Base-by-base conservation (phyloP, 2,329 filamentous ascomycete genomes). In the Monosporascus sp. region DNA sequence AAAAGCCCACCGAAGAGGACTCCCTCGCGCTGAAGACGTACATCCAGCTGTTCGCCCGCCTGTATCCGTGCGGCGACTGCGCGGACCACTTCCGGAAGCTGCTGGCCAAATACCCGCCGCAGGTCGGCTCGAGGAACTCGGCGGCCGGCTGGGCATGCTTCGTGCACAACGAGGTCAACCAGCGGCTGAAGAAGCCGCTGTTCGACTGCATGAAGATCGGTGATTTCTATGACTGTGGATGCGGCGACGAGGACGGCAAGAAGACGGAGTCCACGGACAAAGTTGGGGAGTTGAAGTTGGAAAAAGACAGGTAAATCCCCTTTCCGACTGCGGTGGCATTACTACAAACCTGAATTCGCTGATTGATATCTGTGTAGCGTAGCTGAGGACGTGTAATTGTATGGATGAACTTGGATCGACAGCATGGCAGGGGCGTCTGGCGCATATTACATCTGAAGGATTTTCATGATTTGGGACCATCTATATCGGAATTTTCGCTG, bases 161-260 rank as follows among this genome's bases (percentile, higher is more conserved):
- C 65, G 78, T 83, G 24, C 85, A 88, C 63, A 88, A 88, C 61
- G 70, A 81, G 59, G 84, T 88, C 53, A 88, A 88, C 64, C 76
- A 80, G 70, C 73, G 83, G 52, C 70, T 88, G 35, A 71, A 80
- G 62, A 87, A 88, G 69, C 71, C 75, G 4, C 55, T 76, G 14
- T 88, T 87, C 60, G 82, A 88, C 68, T 88, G 85, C 62, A 80
- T 75, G 53, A 81, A 83, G 31, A 84, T 88, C 63, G 84, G 84
- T 17, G 84, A 88, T 62, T 85, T 85, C 65, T 88, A 88, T 68
- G 84, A 88, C 65, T 88, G 85, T 63, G 85, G 85, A 0, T 88
- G 85, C 62, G 84, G 82, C 15, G 84, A 87, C n/a, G 82, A 84
- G 55, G 76, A 77, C 18, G 75, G 76, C 61, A 73, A 77, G 57